phyloP scores from a whole-genome alignment of 73 alveolate genomes.

The Stentor coeruleus region DNA sequence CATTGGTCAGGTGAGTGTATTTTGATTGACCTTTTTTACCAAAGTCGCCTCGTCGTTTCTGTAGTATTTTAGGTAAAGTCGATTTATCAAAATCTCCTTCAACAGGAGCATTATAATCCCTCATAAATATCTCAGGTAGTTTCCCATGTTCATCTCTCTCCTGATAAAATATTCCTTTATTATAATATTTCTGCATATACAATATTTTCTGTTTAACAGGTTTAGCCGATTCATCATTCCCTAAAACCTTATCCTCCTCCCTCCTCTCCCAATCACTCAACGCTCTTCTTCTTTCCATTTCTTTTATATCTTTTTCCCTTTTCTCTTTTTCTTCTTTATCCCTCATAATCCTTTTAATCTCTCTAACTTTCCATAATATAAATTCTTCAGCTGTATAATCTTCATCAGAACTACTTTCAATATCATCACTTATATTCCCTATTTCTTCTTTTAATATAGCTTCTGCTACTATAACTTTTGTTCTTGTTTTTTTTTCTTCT shows the following conservation, averaged over 20 bases:
- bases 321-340: constrained; percentile 72
- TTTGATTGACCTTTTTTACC: constrained; percentile 93
- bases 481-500: constrained; percentile 3
- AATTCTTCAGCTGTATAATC: constrained; percentile 70
- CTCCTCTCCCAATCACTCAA: constrained; percentile 64
- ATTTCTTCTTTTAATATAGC: constrained; percentile 40
- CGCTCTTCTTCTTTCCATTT: constrained; percentile 59
- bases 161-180: constrained; percentile 91
- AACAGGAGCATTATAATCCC: constrained; percentile 96
- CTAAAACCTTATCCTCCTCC: constrained; percentile 86
- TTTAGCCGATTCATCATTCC: constrained; percentile 85
- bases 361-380: constrained; percentile 95
- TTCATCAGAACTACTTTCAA: constrained; percentile 36
- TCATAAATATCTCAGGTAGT: constrained; percentile 63
- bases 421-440: constrained; percentile 49
- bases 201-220: constrained; percentile 72
- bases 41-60: constrained; percentile 93
- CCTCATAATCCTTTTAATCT: constrained; percentile 86
- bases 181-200: constrained; percentile 94
- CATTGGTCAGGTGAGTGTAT: constrained; percentile 97
- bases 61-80: constrained; percentile 78
- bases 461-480: constrained; percentile 17
- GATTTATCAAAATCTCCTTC: constrained; percentile 93
- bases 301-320: constrained; percentile 50
- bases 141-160: constrained; percentile 73